These are phyloP conservation scores for Colletotrichum lini DNA, from an alignment of 2,329 filamentous ascomycete genomes.

Conservation along the genomic window DNA sequence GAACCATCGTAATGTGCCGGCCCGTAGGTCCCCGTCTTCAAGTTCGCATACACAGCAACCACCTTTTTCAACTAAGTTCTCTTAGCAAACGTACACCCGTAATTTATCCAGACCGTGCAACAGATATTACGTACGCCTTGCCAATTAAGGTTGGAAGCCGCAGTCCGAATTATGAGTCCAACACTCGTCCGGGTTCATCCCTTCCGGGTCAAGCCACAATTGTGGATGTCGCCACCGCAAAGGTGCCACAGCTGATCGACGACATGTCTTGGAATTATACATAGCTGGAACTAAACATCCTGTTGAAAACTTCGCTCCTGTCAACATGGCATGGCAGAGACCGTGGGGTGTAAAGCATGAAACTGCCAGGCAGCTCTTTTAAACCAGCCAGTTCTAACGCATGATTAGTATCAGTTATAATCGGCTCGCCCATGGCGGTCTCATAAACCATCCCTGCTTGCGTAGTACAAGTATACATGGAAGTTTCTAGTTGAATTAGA, in stretches of 20 bases:
- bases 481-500: slow-evolving; percentile 14
- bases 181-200: slow-evolving; percentile 27
- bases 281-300: too few relatives aligned
- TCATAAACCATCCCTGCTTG: neutral
- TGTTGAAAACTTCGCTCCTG: neutral
- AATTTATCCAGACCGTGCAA: neutral
- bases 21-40: neutral
- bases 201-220: slow-evolving; percentile 36
- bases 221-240: slow-evolving; percentile 33
- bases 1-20: neutral
- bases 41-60: neutral
- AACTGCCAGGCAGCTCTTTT: neutral
- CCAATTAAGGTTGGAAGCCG: slow-evolving; percentile 25
- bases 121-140: neutral
- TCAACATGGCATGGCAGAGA: too few relatives aligned
- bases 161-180: slow-evolving; percentile 9
- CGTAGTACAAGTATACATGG: slow-evolving; percentile 10
- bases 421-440: neutral
- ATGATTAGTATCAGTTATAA: neutral
- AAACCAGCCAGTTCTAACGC: neutral
- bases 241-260: slow-evolving; percentile 38
- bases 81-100: too few relatives aligned
- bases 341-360: neutral
- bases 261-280: slow-evolving; percentile 25
- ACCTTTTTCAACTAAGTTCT: too few relatives aligned